These are phyloP conservation scores for Erysimum cheiri DNA, from an alignment of 441 rosid species.

Conservation along the genomic window DNA sequence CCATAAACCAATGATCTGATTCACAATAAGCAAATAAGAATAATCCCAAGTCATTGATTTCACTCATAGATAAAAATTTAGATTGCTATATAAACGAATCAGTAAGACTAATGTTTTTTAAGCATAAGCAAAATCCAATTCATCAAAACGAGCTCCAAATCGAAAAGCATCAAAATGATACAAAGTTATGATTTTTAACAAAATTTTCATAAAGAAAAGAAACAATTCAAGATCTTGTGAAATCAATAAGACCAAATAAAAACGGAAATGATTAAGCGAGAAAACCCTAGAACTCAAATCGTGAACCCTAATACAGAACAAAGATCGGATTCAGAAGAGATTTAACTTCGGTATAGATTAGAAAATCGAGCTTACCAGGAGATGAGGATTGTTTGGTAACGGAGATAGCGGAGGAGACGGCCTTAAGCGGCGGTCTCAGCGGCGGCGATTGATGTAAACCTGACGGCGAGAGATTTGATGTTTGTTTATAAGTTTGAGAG, in stretches of 20 bases:
- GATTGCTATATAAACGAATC: not conserved
- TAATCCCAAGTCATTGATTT: not conserved
- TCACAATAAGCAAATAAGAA: not conserved
- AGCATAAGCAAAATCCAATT: not conserved
- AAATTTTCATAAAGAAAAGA: not conserved
- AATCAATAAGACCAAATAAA: not conserved
- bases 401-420: conserved; percentile 11
- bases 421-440: conserved; percentile 20
- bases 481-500: not conserved
- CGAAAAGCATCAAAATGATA: not conserved
- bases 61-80: not conserved
- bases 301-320: conserved; percentile 7
- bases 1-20: not conserved
- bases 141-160: not conserved
- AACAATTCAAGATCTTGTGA: not conserved
- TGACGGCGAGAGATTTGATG: not conserved
- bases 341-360: not conserved
- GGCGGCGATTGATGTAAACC: conserved; percentile 9
- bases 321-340: not conserved
- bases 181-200: not conserved
- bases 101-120: not conserved
- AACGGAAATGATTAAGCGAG: not conserved
- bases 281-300: not conserved
- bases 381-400: not conserved
- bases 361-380: not conserved